phyloP scores from a whole-genome alignment of 2,329 filamentous ascomycete genomes.

The Emergomyces africanus region DNA sequence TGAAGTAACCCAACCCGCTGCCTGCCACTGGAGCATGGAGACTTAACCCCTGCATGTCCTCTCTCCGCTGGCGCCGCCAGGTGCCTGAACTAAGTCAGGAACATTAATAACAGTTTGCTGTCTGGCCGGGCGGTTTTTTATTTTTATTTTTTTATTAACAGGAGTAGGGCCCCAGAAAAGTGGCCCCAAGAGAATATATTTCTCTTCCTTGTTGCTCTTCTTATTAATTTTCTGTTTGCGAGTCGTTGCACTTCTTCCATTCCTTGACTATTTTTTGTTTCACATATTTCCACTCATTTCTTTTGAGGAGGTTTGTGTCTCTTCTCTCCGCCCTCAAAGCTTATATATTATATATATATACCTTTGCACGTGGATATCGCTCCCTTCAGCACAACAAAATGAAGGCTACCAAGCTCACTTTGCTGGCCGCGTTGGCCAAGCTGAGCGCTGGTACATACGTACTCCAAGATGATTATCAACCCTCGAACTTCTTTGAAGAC shows the following conservation, averaged over 20 bases:
- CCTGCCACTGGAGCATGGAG: too few species aligned
- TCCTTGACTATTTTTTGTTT: conserved; percentile 1
- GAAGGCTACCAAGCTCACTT: conserved; percentile 23
- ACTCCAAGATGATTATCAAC: conserved; percentile 10
- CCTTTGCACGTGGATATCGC: conserved; percentile 1
- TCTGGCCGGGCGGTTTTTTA: background rate
- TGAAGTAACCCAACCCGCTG: background rate
- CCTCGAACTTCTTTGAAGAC: conserved; percentile 35
- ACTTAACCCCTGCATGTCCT: background rate
- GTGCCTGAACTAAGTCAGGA: background rate
- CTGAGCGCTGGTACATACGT: conserved; percentile 11
- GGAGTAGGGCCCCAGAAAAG: background rate
- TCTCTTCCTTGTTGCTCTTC: background rate
- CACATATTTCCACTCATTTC: background rate
- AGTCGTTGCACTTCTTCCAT: background rate
- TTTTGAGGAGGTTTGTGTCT: background rate
- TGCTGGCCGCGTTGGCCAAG: conserved; percentile 38
- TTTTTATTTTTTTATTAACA: background rate
- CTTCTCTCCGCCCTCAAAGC: conserved; percentile 7
- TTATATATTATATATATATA: too few species aligned
- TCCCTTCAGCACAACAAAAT: conserved; percentile 2
- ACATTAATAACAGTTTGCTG: background rate
- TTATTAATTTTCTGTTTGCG: background rate
- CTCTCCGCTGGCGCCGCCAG: background rate
- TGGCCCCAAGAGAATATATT: background rate